Evolutionary conservation across 2,329 filamentous ascomycete genomes (phyloP), one percentile per base, ranked within the genome.

Genomic region (Monilinia polystroma): DNA sequence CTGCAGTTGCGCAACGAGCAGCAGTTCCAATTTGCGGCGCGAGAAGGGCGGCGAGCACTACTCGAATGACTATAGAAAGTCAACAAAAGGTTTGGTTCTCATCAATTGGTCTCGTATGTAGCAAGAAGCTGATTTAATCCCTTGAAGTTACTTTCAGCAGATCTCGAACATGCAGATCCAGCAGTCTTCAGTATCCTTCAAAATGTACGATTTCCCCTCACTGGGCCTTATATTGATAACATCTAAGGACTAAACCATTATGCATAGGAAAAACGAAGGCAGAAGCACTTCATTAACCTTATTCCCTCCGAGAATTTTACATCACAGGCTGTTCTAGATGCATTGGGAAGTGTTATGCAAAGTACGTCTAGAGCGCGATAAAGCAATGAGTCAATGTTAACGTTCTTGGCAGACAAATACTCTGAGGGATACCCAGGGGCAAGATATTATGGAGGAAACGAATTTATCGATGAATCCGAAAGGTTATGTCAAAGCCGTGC

Each of bases 221-320:
- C 35, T 18, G 14, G 16, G 47, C n/a, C 35, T 18, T 47, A n/a
- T n/a, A 8, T 52, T 20, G 7, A 49, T 63, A 20, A 51, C n/a
- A 14, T 10, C 12, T 16, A 23, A 67, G 47, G 8, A 18, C 66
- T 69, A 38, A 69, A 63, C 41, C 53, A 60, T 66, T 59, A 67
- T 47, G 14, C 60, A 43, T 66, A 97, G 92, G 95, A 99, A 83
- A 98, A 98, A 86, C 86, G 85, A 73, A 87, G 95, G 73, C 95
- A 99, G 80, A 96, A 97, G 80, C 93, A 98, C 79, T 99, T 97
- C 76, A 97, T 99, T 82, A 98, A 98, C 80, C 84, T 97, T 67
- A 97, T 97, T 72, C 93, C 93, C 26, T 97, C 93, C 8, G 93
- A 97, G 81, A 97, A 97, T 81, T 96, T 97, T 76, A 97, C 93